These are phyloP conservation scores for Tothia fuscella DNA, from an alignment of 2,329 filamentous ascomycete genomes.

Conservation along the genomic window DNA sequence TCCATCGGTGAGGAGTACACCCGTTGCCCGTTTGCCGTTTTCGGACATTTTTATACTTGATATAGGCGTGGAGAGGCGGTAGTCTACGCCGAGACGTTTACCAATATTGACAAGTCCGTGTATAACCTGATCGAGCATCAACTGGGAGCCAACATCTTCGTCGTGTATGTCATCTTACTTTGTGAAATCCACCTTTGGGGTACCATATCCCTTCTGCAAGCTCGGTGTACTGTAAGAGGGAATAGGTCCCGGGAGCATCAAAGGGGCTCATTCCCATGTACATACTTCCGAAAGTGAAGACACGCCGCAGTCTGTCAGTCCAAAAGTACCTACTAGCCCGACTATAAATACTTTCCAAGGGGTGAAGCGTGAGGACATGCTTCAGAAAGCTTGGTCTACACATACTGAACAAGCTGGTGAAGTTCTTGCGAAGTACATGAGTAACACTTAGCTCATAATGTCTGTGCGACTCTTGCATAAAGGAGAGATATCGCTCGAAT, in stretches of 20 bases:
- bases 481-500: constrained; percentile 56
- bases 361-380: constrained; percentile 51
- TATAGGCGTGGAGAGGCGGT: constrained; percentile 48
- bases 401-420: constrained; percentile 48
- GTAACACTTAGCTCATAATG: constrained; percentile 58
- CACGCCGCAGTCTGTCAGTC: constrained; percentile 55
- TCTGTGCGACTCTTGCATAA: constrained; percentile 52
- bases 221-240: constrained; percentile 62
- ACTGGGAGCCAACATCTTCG: not conserved
- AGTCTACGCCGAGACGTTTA: constrained; percentile 48
- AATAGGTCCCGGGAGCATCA: constrained; percentile 64
- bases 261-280: constrained; percentile 75
- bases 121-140: constrained; percentile 29
- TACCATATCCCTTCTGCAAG: constrained; percentile 68
- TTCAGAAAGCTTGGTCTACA: constrained; percentile 45
- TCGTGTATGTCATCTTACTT: constrained; percentile 26
- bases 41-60: constrained; percentile 43
- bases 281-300: constrained; percentile 71
- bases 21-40: constrained; percentile 36
- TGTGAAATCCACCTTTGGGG: constrained; percentile 58
- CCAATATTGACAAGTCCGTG: constrained; percentile 53
- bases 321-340: constrained; percentile 56
- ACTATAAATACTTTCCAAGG: constrained; percentile 58
- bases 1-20: constrained; percentile 7
- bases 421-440: constrained; percentile 57